Evolutionary conservation across 768 basidiomycete genomes (phyloP).

Genomic region (Trichaptum fuscoviolaceum): DNA sequence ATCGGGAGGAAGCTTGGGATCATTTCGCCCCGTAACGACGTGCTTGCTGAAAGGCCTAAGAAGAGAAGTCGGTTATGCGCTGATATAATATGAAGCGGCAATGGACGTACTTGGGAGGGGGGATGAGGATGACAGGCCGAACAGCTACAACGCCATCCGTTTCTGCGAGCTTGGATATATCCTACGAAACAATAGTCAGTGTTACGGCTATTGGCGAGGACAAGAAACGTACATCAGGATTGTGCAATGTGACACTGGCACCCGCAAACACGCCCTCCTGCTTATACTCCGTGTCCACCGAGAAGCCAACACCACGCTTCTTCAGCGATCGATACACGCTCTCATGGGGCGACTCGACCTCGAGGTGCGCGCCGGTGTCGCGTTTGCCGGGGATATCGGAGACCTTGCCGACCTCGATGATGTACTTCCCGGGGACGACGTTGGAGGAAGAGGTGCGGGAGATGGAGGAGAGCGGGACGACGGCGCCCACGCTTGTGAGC

Average conservation of each 20-base stretch:
- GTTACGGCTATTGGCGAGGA: constrained; percentile 22
- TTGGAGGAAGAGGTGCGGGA: constrained; percentile 11
- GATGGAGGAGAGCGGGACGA: constrained; percentile 32
- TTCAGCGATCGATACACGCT: constrained; percentile 41
- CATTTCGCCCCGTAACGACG: constrained; percentile 35
- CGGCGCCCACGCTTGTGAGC: constrained; percentile 32
- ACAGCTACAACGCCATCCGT: constrained; percentile 51
- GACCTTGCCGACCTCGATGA: constrained; percentile 34
- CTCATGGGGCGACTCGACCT: constrained; percentile 38
- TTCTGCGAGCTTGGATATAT: constrained; percentile 39
- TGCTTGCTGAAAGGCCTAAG: constrained; percentile 38
- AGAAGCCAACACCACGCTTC: constrained; percentile 40
- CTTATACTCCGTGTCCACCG: constrained; percentile 49
- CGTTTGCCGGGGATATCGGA: constrained; percentile 21
- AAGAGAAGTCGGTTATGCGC: constrained; percentile 3
- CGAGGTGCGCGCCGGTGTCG: constrained; percentile 11
- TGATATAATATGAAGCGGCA: neutral
- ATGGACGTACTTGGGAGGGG: constrained; percentile 34
- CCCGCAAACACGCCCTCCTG: constrained; percentile 51
- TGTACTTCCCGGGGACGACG: constrained; percentile 35
- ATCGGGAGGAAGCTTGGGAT: constrained; percentile 40
- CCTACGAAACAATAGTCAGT: constrained; percentile 26
- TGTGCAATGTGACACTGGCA: constrained; percentile 41
- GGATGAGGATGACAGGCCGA: constrained; percentile 43
- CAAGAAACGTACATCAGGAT: constrained; percentile 12